These are phyloP conservation scores for Kalaharituber pfeilii DNA, from an alignment of 2,329 filamentous ascomycete species.

Conservation along the genomic window DNA sequence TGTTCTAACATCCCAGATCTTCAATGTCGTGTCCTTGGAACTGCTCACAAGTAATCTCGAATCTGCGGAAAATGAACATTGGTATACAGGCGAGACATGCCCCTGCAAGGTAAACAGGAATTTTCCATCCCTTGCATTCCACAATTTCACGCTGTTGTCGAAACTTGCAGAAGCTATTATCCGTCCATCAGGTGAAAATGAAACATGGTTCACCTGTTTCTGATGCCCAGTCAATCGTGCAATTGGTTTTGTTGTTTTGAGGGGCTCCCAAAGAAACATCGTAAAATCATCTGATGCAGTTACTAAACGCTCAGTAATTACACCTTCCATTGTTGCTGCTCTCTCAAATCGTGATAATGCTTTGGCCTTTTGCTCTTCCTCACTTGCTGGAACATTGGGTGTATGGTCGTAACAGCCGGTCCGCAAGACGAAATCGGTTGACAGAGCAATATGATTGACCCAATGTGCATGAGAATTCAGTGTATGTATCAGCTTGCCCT, in stretches of 20 bases:
- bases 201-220: conserved; percentile 91
- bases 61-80: conserved; percentile 82
- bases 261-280: conserved; percentile 87
- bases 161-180: conserved; percentile 78
- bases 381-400: conserved; percentile 47
- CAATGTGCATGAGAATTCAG: conserved; percentile 75
- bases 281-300: conserved; percentile 92
- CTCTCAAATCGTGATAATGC: conserved; percentile 73
- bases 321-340: conserved; percentile 57
- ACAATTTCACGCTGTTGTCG: conserved; percentile 89
- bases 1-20: conserved; percentile 81
- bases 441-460: conserved; percentile 88
- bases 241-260: conserved; percentile 60
- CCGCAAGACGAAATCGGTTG: conserved; percentile 74
- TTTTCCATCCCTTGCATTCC: conserved; percentile 56
- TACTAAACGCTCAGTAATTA: conserved; percentile 66
- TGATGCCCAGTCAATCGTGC: conserved; percentile 85
- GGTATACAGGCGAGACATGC: conserved; percentile 82
- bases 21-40: conserved; percentile 83
- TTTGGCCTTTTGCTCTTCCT: conserved; percentile 53
- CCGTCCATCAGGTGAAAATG: conserved; percentile 76
- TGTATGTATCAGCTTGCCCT: conserved; percentile 60
- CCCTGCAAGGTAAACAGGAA: conserved; percentile 79
- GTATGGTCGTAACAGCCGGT: conserved; percentile 78
- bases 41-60: conserved; percentile 73